phyloP scores from a whole-genome alignment of 805 yeast species.

The Ogataea trehalophila region DNA sequence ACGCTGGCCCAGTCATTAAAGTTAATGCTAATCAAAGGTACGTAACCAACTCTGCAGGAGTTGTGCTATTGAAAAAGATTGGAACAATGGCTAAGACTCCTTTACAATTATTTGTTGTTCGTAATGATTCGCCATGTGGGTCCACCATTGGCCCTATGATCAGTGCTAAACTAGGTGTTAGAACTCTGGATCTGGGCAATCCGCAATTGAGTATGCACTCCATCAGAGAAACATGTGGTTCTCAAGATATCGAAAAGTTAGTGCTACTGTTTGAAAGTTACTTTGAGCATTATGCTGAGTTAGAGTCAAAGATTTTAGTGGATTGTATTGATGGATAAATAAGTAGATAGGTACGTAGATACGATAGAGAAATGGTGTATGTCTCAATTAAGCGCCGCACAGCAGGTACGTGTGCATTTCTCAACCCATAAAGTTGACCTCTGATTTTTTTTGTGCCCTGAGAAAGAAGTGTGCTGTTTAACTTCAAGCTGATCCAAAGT shows the following conservation, averaged over 20 bases:
- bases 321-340: constrained; percentile 16
- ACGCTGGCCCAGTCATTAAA: constrained; percentile 89
- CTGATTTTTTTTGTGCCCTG: no score
- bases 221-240: constrained; percentile 86
- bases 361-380: no score
- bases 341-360: neutral
- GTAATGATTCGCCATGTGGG: constrained; percentile 93
- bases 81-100: constrained; percentile 73
- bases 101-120: constrained; percentile 85
- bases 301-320: constrained; percentile 41
- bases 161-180: constrained; percentile 79
- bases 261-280: constrained; percentile 58
- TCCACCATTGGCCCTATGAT: constrained; percentile 94
- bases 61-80: constrained; percentile 66
- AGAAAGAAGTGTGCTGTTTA: no score
- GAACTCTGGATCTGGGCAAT: constrained; percentile 86
- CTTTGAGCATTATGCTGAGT: constrained; percentile 40
- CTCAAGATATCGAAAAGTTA: constrained; percentile 63
- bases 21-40: constrained; percentile 94
- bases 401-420: no score
- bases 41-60: constrained; percentile 89
- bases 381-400: no score
- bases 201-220: constrained; percentile 94
- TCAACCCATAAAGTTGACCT: no score
- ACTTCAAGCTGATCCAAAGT: no score